Base-by-base conservation (phyloP, 2,329 filamentous ascomycete species). In the Arthrinium phaeospermum region DNA sequence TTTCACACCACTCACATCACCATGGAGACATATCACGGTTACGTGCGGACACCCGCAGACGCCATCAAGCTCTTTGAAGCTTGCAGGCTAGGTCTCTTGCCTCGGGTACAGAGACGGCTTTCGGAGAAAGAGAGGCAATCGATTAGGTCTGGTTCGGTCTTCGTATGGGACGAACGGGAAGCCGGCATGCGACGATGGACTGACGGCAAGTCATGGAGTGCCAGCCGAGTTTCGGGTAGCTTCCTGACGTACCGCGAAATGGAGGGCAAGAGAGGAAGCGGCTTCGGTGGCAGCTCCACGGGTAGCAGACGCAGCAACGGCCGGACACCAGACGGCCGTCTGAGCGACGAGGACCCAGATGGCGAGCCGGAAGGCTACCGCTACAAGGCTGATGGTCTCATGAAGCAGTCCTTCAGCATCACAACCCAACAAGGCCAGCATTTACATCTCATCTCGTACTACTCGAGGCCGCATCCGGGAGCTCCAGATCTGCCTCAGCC, bases 321-420 rank as follows among this genome's bases (percentile, higher is more conserved):
- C 73, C 96, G 95, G 85, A 95, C 94, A 12, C 94, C 95, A 46
- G 95, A 98, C 75, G 95, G 93, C 77, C 91, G 92, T 75, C 91
- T 90, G 41, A 96, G 93, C 80, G 94, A 97, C 78, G 95, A 96
- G 68, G 93, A 97, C 77, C 94, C 93, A 75, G 92, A 94, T 71
- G 93, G 91, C 77, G 94, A 97, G 78, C 94, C 94, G 0, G 95
- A 98, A 81, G 95, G 95, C 57, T 98, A 98, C 82, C 88, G 94
- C 75, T 98, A 98, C 85, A 99, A 98, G 87, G 94, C 93, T 13
- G 96, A 99, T 79, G 96, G 96, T 0, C 89, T 99, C 4, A 98
- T 98, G 95, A 99, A 99, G 89, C 96, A 99, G 84, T 98, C 96
- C 0, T 99, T 98, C 87, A 98, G 96, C 85, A 98, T 99, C 84